Conservation (phyloP, 441 rosid species). For the Theobroma grandiflorum region DNA sequence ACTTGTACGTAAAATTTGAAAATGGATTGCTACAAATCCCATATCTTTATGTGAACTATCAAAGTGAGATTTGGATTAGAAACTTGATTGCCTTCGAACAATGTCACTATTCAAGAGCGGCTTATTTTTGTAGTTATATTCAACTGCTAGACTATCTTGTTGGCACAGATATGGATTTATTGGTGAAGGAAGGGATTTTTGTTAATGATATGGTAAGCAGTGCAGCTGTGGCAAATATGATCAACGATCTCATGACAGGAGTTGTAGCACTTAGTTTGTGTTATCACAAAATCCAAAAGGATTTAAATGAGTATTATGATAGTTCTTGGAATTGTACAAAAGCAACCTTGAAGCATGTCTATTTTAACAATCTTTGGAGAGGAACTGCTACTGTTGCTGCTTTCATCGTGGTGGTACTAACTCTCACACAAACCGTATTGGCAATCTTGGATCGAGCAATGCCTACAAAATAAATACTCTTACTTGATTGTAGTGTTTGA, state of each 20-base stretch:
- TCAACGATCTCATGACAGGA: background rate
- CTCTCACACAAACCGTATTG: constrained; percentile 1
- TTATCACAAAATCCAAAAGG: too few relatives aligned
- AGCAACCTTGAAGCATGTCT: constrained; percentile 9
- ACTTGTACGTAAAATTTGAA: background rate
- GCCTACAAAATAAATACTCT: background rate
- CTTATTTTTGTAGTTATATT: constrained; percentile 13
- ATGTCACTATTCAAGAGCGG: background rate
- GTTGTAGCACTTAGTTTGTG: background rate
- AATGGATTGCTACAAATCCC: background rate
- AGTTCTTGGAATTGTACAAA: background rate
- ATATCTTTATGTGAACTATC: background rate
- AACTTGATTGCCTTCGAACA: constrained; percentile 24
- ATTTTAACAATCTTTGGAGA: constrained; percentile 14
- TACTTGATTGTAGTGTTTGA: too few relatives aligned
- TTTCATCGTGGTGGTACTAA: background rate
- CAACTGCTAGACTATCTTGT: constrained; percentile 12
- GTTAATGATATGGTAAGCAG: background rate
- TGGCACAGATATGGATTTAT: background rate
- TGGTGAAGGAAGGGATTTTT: background rate
- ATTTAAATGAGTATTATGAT: background rate
- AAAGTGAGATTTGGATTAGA: background rate
- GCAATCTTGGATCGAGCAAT: background rate
- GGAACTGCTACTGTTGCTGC: constrained; percentile 20
- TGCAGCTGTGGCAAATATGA: background rate